Conservation (phyloP, 1,139 yeast genomes). For the Oligophagozyma castellii region DNA sequence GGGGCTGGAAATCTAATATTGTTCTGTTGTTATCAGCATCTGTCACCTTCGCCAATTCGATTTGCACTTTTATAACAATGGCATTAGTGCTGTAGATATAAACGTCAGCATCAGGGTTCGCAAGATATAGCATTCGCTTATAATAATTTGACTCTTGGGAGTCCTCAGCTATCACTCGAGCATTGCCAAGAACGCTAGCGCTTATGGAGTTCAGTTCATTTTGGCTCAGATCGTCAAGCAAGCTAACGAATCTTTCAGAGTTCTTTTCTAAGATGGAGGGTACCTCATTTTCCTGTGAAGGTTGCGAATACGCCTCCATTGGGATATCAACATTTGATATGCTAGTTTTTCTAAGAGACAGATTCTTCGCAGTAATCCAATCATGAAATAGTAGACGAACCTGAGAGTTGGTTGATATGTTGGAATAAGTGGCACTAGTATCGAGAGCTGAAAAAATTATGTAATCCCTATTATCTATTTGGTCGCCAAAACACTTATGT, state of each 20-base stretch:
- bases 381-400: constrained; percentile 84
- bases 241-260: constrained; percentile 33
- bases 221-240: constrained; percentile 61
- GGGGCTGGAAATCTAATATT: too few relatives aligned
- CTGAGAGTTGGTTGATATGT: constrained; percentile 52
- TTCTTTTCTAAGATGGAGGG: too few relatives aligned
- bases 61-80: constrained; percentile 49
- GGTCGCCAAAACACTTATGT: constrained; percentile 5
- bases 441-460: constrained; percentile 60
- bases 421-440: constrained; percentile 55
- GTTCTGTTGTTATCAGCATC: constrained; percentile 53
- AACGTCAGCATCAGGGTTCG: constrained; percentile 53
- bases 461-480: constrained; percentile 23
- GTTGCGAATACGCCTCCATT: constrained; percentile 4
- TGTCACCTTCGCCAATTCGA: constrained; percentile 60
- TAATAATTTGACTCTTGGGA: constrained; percentile 38
- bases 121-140: constrained; percentile 41
- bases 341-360: constrained; percentile 18
- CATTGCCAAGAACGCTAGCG: constrained; percentile 63
- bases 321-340: constrained; percentile 4
- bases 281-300: too few relatives aligned
- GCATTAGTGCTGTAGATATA: constrained; percentile 50
- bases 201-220: constrained; percentile 63
- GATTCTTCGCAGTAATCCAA: constrained; percentile 55
- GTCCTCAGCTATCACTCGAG: constrained; percentile 33